phyloP scores from a whole-genome alignment of 176 grass and related monocot genomes.

The Puya raimondii region DNA sequence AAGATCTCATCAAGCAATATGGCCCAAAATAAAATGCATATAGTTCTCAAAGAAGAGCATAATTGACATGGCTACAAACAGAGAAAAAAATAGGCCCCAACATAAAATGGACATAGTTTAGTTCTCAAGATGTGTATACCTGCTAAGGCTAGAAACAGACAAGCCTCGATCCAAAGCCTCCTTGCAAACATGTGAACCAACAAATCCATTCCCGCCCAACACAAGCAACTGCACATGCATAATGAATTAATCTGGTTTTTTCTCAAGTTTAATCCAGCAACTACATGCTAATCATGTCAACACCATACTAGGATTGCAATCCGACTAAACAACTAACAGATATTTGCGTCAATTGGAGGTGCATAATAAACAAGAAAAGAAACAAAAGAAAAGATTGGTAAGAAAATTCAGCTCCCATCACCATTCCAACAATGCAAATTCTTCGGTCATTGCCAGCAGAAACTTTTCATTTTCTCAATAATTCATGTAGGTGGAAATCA shows the following conservation, averaged over 20 bases:
- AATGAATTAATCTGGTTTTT: background rate
- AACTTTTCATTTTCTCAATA: too few species aligned
- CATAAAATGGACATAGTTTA: background rate
- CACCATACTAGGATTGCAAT: background rate
- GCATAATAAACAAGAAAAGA: too few species aligned
- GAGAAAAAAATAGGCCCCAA: background rate
- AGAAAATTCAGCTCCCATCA: too few species aligned
- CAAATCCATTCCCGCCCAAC: conserved; percentile 87
- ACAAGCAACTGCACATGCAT: conserved; percentile 53
- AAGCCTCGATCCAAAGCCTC: conserved; percentile 73
- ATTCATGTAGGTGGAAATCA: background rate
- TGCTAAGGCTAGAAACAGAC: conserved; percentile 80
- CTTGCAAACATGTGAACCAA: conserved; percentile 89
- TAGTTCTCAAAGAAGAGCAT: background rate
- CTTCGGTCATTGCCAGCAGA: too few species aligned
- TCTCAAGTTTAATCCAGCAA: background rate
- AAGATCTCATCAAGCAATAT: too few species aligned
- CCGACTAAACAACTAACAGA: too few species aligned
- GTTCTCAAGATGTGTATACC: conserved; percentile 27
- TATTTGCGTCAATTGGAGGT: too few species aligned
- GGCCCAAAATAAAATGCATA: too few species aligned
- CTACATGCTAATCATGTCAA: background rate
- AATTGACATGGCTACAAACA: background rate
- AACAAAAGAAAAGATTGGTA: too few species aligned
- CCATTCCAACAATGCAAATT: too few species aligned